Base-by-base conservation (phyloP, 495 filamentous ascomycete genomes). In the Penicillium robsamsonii region DNA sequence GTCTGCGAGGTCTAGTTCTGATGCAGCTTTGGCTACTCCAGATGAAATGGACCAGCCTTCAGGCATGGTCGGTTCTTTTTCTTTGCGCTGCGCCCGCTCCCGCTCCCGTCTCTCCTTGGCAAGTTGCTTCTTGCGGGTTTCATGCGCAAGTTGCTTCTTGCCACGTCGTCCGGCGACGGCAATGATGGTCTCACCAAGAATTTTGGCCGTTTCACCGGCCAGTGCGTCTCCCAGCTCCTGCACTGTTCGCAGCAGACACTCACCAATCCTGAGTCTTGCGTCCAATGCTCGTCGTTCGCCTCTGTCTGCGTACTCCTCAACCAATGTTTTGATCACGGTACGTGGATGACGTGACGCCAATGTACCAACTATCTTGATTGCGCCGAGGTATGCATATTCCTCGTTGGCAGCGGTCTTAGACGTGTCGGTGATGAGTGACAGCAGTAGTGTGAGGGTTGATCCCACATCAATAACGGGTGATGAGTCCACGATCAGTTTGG, bases 321-420 rank as follows among this genome's bases (percentile, higher is more conserved):
- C 76, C 0, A 92, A 78, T 38, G 85, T 84, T 42, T 79, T 82
- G 4, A 82, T 67, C 1, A 87, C 87, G 0, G 86, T 82, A 35
- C 78, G 81, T 2, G 88, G 84, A 59, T 93, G 89, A 15, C 73
- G 72, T 40, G 79, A 74, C 3, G 87, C 82, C 9, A 93, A 69
- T n/a, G 80, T 81, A 1, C 83, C 81, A 50, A 91, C 82, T 2
- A 87, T 73, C 52, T 87, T 85, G 60, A 91, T 84, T 20, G 82
- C 81, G 35, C 84, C 85, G 5, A 91, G 74, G 59, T 90, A 90
- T 52, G 91, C 83, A 65, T 86, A 93, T 57, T 89, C 87, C 46
- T 93, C 90, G 29, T 76, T 75, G 3, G 66, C 63, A 5, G 62
- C 41, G 3, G 67, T 58, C 41, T 70, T 69, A 0, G 72, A 72